A percentile compares a stretch with the other conserved stretches of the same genome.
These are phyloP conservation scores for Acer campestre DNA, from an alignment of 345 rosid genomes.

Conservation along the genomic window DNA sequence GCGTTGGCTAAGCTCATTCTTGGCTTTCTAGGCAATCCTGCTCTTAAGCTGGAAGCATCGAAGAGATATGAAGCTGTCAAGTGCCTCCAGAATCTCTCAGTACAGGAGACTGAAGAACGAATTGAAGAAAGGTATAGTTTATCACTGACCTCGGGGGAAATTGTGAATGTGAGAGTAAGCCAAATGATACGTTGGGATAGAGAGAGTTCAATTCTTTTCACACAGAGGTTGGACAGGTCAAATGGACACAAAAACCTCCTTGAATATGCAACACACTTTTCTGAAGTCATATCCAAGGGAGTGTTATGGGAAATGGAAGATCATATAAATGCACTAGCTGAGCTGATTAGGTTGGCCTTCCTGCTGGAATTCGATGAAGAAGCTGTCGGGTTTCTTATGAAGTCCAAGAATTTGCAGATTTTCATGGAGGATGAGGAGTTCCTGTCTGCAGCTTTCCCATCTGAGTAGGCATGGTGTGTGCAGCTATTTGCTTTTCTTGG, in stretches of 20 bases:
- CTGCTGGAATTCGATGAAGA: slow-evolving; percentile 50
- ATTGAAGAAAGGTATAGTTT: slow-evolving; percentile 39
- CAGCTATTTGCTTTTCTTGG: neutral
- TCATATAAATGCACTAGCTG: slow-evolving; percentile 40
- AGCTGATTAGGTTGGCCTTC: slow-evolving; percentile 60
- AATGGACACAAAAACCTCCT: slow-evolving; percentile 37
- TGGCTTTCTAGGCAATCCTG: slow-evolving; percentile 57
- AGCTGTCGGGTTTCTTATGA: slow-evolving; percentile 53
- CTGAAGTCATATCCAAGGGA: slow-evolving; percentile 54
- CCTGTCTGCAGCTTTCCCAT: slow-evolving; percentile 36
- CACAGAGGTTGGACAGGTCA: slow-evolving; percentile 43
- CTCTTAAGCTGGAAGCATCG: slow-evolving; percentile 43
- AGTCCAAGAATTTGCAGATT: slow-evolving; percentile 54
- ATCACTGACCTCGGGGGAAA: slow-evolving; percentile 42
- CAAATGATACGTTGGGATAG: slow-evolving; percentile 59
- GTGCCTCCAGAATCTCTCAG: slow-evolving; percentile 38
- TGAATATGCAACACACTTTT: slow-evolving; percentile 54
- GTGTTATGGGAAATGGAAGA: slow-evolving; percentile 58
- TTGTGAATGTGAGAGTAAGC: slow-evolving; percentile 25
- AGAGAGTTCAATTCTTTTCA: slow-evolving; percentile 39
- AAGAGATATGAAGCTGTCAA: slow-evolving; percentile 49
- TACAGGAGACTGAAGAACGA: slow-evolving; percentile 41
- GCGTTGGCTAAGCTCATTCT: slow-evolving; percentile 57
- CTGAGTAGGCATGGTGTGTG: slow-evolving; percentile 16
- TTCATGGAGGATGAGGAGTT: slow-evolving; percentile 56